A percentile compares a stretch with the other conserved stretches of the same genome.
Conservation (phyloP, 768 basidiomycete genomes). For the Pulveroboletus sp. region DNA sequence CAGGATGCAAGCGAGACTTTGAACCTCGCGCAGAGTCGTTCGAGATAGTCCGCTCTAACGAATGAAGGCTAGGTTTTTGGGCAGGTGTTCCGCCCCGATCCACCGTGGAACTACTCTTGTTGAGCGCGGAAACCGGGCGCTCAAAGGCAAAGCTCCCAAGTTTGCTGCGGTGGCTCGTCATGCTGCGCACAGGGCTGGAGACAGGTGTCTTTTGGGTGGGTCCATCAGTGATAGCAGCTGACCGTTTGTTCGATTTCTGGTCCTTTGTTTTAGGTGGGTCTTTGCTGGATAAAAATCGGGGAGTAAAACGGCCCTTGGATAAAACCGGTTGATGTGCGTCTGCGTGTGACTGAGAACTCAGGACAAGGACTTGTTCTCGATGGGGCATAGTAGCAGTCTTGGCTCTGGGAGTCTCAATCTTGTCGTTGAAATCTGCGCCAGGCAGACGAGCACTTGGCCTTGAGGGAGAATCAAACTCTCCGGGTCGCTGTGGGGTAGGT, state of each 20-base stretch:
- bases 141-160: constrained; percentile 79
- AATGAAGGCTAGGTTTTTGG: constrained; percentile 7
- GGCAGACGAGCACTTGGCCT: constrained; percentile 5
- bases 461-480: constrained; percentile 8
- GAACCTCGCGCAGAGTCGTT: constrained; percentile 22
- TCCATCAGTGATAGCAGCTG: constrained; percentile 5
- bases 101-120: constrained; percentile 27
- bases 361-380: constrained; percentile 28
- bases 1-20: constrained; percentile 12
- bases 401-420: constrained; percentile 4
- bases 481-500: constrained; percentile 32
- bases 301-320: constrained; percentile 28
- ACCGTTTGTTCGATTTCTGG: constrained; percentile 27
- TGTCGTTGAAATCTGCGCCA: constrained; percentile 10
- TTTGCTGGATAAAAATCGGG: constrained; percentile 28
- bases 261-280: constrained; percentile 22
- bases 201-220: constrained; percentile 8
- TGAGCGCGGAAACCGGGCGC: constrained; percentile 47
- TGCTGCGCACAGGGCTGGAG: constrained; percentile 22
- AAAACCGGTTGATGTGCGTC: neutral
- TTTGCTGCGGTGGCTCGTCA: constrained; percentile 44
- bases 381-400: constrained; percentile 18
- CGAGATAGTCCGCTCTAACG: constrained; percentile 26
- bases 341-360: constrained; percentile 18
- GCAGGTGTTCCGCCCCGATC: constrained; percentile 13